Conservation (phyloP, 108 stramenopile genomes). For the Chaetoceros tenuissimus region DNA sequence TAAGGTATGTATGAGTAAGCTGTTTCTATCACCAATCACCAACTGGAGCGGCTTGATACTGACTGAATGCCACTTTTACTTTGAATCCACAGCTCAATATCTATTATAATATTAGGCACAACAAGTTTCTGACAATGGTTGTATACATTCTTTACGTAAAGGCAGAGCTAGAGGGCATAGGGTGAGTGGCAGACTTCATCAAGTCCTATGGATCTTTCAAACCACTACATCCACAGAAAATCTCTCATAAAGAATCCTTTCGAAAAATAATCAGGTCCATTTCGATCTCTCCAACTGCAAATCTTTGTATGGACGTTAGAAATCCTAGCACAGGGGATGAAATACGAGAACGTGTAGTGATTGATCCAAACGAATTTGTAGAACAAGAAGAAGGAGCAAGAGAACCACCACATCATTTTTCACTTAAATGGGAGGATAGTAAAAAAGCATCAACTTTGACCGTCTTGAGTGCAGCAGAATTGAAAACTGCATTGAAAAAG, state of each 20-base stretch:
- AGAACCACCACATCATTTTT: constrained; percentile 71
- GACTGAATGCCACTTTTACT: too few relatives aligned
- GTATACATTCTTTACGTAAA: constrained; percentile 73
- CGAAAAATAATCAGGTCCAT: constrained; percentile 2
- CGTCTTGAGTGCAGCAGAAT: constrained; percentile 38
- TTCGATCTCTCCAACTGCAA: constrained; percentile 30
- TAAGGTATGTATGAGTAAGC: too few relatives aligned
- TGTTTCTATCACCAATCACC: too few relatives aligned
- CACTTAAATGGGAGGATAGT: constrained; percentile 70
- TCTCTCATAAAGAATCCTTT: neutral
- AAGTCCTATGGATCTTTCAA: neutral
- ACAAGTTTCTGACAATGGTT: constrained; percentile 43
- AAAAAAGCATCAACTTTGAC: constrained; percentile 62
- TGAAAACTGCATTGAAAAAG: constrained; percentile 61
- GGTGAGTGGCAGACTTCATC: constrained; percentile 4
- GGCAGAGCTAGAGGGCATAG: constrained; percentile 70
- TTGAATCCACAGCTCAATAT: too few relatives aligned
- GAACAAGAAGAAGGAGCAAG: constrained; percentile 69
- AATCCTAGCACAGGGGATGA: constrained; percentile 66
- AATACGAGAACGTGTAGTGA: constrained; percentile 64
- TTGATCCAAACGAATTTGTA: constrained; percentile 57
- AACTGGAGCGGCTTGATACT: too few relatives aligned
- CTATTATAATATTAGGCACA: constrained; percentile 1
- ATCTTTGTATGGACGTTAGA: constrained; percentile 58
- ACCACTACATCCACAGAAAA: neutral